Evolutionary conservation across 2,329 filamentous ascomycete species (phyloP).

Genomic region (Clathrospora elynae): DNA sequence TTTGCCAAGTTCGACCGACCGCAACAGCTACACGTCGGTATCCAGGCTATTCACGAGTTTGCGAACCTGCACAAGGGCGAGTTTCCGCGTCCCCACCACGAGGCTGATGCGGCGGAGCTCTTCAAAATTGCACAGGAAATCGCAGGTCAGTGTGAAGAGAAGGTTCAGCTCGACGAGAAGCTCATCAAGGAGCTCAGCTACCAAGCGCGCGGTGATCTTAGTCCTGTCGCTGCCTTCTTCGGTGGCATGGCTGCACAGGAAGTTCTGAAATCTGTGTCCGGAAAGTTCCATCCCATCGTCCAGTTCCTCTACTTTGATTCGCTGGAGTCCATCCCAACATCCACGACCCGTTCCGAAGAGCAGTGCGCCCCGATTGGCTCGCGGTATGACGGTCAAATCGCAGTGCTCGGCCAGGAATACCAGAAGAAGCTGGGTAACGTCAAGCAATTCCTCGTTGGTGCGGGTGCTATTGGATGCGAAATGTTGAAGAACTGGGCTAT

Average conservation of each 20-base stretch:
- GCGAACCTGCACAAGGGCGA: slow-evolving; percentile 71
- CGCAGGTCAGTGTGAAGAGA: slow-evolving; percentile 68
- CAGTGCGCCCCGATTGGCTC: slow-evolving; percentile 82
- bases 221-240: slow-evolving; percentile 91
- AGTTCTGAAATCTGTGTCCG: slow-evolving; percentile 93
- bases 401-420: slow-evolving; percentile 90
- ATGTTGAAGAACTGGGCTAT: slow-evolving; percentile 99
- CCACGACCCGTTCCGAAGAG: slow-evolving; percentile 76
- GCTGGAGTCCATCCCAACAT: slow-evolving; percentile 87
- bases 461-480: slow-evolving; percentile 96
- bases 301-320: slow-evolving; percentile 99
- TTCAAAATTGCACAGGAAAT: slow-evolving; percentile 76
- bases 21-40: slow-evolving; percentile 85
- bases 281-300: slow-evolving; percentile 93
- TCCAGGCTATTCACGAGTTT: slow-evolving; percentile 91
- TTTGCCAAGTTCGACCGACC: slow-evolving; percentile 98
- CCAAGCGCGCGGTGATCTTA: slow-evolving; percentile 89
- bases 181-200: slow-evolving; percentile 91
- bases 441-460: slow-evolving; percentile 92
- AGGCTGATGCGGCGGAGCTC: slow-evolving; percentile 79
- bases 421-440: slow-evolving; percentile 92
- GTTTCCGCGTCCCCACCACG: slow-evolving; percentile 81
- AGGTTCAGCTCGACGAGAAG: slow-evolving; percentile 87
- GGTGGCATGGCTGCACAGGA: slow-evolving; percentile 93
- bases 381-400: slow-evolving; percentile 96